Evolutionary conservation across 2,329 filamentous ascomycete genomes (phyloP).

Genomic region (Parascedosporium putredinis): DNA sequence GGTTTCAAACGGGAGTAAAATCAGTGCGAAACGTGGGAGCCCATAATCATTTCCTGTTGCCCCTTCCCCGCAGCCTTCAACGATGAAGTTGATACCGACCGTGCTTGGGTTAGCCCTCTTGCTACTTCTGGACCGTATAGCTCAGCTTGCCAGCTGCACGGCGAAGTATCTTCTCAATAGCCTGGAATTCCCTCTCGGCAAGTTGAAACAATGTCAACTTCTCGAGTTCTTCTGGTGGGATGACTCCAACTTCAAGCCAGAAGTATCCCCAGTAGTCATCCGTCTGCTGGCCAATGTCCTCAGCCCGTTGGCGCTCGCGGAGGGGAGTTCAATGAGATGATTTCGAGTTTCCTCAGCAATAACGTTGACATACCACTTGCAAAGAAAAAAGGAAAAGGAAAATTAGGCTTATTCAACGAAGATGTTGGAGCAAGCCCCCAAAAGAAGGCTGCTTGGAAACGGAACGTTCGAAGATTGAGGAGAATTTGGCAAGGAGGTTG

Average conservation of each 20-base stretch:
- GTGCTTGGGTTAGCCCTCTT: background rate
- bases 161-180: slow-evolving; percentile 38
- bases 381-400: too few relatives aligned
- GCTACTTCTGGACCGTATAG: background rate
- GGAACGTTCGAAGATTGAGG: too few relatives aligned
- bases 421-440: too few relatives aligned
- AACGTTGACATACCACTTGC: slow-evolving; percentile 45
- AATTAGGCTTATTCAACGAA: too few relatives aligned
- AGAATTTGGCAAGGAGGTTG: too few relatives aligned
- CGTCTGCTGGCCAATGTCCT: slow-evolving; percentile 21
- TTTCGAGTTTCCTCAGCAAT: slow-evolving; percentile 42
- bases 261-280: slow-evolving; percentile 42
- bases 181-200: slow-evolving; percentile 34
- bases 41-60: too few relatives aligned
- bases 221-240: slow-evolving; percentile 31
- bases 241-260: slow-evolving; percentile 35
- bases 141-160: slow-evolving; percentile 19
- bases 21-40: too few relatives aligned
- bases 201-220: slow-evolving; percentile 35
- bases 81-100: too few relatives aligned
- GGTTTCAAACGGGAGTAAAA: too few relatives aligned
- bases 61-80: too few relatives aligned
- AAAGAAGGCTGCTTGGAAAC: too few relatives aligned
- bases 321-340: slow-evolving; percentile 29
- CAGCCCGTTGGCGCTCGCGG: slow-evolving; percentile 28